Conservation (phyloP, 768 basidiomycete species). For the Daedaleopsis nitida region DNA sequence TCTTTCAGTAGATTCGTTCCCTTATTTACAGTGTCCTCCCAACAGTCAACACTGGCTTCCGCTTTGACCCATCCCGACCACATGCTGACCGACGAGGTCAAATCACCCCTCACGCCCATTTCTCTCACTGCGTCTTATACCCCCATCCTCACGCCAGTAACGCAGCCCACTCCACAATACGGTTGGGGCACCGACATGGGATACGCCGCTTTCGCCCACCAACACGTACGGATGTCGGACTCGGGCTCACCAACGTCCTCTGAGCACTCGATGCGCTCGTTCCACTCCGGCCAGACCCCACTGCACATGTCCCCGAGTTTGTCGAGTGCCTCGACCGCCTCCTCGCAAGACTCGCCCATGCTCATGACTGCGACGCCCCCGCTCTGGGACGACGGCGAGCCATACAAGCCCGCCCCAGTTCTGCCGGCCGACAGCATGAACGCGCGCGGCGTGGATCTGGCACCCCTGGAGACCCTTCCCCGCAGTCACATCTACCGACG, state of each 20-base stretch:
- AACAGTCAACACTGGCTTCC: conserved; percentile 18
- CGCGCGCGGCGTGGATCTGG: conserved; percentile 44
- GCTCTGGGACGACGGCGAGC: conserved; percentile 21
- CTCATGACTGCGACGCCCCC: conserved; percentile 18
- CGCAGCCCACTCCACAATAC: conserved; percentile 13
- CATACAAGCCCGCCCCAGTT: conserved; percentile 23
- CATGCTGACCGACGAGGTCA: conserved; percentile 12
- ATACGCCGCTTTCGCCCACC: conserved; percentile 13
- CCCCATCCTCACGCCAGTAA: not conserved
- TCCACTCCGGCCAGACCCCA: conserved; percentile 9
- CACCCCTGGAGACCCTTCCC: conserved; percentile 57
- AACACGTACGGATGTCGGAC: conserved; percentile 6
- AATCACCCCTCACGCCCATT: conserved; percentile 11
- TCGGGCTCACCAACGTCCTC: conserved; percentile 23
- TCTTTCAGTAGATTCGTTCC: conserved; percentile 14
- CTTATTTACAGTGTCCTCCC: conserved; percentile 15
- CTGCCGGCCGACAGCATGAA: conserved; percentile 3
- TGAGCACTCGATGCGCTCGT: conserved; percentile 17
- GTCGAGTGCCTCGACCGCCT: conserved; percentile 19
- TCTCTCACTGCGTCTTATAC: not conserved
- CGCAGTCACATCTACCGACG: conserved; percentile 60
- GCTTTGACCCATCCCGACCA: conserved; percentile 12
- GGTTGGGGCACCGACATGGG: conserved; percentile 11
- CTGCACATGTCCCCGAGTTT: conserved; percentile 15
- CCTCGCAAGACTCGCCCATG: conserved; percentile 18